These are phyloP conservation scores for Paspalum vaginatum DNA, from an alignment of 176 grass and related monocot species.

Conservation along the genomic window DNA sequence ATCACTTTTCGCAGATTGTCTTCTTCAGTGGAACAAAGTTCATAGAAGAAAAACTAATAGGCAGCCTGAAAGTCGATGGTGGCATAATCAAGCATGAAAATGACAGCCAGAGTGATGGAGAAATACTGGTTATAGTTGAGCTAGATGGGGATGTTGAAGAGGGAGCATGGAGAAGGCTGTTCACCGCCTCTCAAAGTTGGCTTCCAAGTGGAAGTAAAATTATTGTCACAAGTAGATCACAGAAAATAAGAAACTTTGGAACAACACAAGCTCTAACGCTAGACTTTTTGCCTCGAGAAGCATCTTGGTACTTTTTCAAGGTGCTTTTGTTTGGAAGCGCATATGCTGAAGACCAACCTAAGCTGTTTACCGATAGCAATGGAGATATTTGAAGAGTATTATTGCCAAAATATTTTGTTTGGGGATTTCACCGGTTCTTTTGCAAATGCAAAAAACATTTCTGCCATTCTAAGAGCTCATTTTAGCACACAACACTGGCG, in stretches of 20 bases:
- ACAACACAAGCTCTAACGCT: background rate
- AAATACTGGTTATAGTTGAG: background rate
- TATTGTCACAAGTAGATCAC: background rate
- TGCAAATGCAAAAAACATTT: background rate
- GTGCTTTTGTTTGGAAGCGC: constrained; percentile 5
- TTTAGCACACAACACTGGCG: background rate
- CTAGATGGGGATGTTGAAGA: background rate
- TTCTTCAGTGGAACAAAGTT: background rate
- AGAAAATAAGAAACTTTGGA: background rate
- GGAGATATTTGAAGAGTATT: constrained; percentile 15
- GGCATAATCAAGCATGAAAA: background rate
- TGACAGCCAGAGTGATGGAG: background rate
- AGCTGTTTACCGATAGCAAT: background rate
- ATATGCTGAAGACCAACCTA: background rate
- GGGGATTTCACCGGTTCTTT: background rate
- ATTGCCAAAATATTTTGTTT: background rate
- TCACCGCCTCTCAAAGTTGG: background rate
- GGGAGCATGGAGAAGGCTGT: background rate
- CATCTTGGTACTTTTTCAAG: constrained; percentile 21
- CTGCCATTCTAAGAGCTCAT: background rate
- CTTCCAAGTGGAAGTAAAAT: background rate
- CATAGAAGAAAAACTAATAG: background rate
- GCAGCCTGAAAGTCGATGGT: background rate
- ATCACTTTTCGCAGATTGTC: constrained; percentile 1
- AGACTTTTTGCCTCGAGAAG: background rate